phyloP scores from a whole-genome alignment of 2,329 filamentous ascomycete genomes.

The Blastomyces gilchristii region DNA sequence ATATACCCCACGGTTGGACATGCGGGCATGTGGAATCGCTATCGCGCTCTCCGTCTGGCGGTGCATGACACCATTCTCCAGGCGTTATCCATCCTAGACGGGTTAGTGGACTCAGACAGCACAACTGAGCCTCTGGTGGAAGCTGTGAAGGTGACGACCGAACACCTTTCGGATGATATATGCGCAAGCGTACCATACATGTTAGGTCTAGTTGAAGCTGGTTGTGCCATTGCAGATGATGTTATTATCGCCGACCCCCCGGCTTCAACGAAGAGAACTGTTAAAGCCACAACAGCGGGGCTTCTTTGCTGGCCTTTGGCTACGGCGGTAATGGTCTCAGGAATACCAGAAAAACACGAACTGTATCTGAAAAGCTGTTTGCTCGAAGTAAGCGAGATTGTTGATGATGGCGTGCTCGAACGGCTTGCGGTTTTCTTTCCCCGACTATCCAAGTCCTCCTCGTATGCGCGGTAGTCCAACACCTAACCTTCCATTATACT shows the following conservation, averaged over 20 bases:
- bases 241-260: not conserved
- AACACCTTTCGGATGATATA: not conserved
- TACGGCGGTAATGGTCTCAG: not conserved
- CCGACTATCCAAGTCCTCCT: not conserved
- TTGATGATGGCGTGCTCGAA: slow-evolving; percentile 4
- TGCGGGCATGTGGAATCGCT: slow-evolving; percentile 5
- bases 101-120: not conserved
- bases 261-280: not conserved
- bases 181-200: slow-evolving; percentile 2
- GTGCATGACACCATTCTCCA: not conserved
- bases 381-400: slow-evolving; percentile 1
- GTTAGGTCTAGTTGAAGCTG: not conserved
- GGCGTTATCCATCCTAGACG: not conserved
- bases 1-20: slow-evolving; percentile 2
- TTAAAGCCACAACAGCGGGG: not conserved
- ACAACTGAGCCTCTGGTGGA: not conserved
- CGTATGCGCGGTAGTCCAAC: no score
- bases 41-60: not conserved
- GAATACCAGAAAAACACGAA: not conserved
- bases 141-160: not conserved
- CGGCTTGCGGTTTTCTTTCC: not conserved
- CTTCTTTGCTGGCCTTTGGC: slow-evolving; percentile 5
- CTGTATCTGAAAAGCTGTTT: not conserved
- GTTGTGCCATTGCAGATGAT: not conserved
- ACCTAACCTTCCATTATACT: not conserved